Evolutionary conservation across 1,139 yeast species (phyloP), one percentile per base, ranked within the genome.

Genomic region (Yamadazyma atlantica): DNA sequence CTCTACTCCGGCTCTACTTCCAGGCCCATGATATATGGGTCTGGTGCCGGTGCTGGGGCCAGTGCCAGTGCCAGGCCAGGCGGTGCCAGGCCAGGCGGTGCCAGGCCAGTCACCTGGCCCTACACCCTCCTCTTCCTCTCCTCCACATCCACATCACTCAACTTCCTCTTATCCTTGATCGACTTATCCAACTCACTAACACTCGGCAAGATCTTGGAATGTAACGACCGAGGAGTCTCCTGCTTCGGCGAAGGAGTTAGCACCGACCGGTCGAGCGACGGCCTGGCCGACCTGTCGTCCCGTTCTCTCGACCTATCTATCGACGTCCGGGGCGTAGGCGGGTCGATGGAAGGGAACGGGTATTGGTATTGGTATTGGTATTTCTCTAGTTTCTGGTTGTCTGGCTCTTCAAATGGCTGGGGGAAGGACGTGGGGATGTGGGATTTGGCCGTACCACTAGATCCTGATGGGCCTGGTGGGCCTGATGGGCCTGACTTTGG

Each of bases 131-230:
- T 43, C 38, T 43, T 41, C 13, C 31, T 2, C 11, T 43, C 46
- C 12, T 36, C 39, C 11, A 39, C 14, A 6, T 32, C 21, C 4
- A 36, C 26, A 33, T 45, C 50, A 36, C 48, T 42, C 11, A 39
- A 25, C 27, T 47, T 47, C 11, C 51, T 38, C 34, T 46, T 44
- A 11, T 41, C 45, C 26, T 43, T 46, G n/a, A 67, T 60, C 22
- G 63, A 57, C 38, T 61, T 63, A 39, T 65, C 71, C 32, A 67
- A 55, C 44, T 68, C 73, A 36, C 62, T 60, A 22, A 67, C 69
- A 31, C 35, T 33, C 3, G 42, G 44, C 3, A 40, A 22, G 32
- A 19, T 4, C 16, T 27, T 29, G 30, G 35, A 5, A 7, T 33
- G 35, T 11, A 18, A 17, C 15, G 37, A 18, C 10, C 30, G 12